A percentile compares a stretch with the other conserved stretches of the same genome.
Evolutionary conservation across 1,284 basidiomycete genomes (phyloP).

Genomic region (Xerocomus cyaneibrunnescens): DNA sequence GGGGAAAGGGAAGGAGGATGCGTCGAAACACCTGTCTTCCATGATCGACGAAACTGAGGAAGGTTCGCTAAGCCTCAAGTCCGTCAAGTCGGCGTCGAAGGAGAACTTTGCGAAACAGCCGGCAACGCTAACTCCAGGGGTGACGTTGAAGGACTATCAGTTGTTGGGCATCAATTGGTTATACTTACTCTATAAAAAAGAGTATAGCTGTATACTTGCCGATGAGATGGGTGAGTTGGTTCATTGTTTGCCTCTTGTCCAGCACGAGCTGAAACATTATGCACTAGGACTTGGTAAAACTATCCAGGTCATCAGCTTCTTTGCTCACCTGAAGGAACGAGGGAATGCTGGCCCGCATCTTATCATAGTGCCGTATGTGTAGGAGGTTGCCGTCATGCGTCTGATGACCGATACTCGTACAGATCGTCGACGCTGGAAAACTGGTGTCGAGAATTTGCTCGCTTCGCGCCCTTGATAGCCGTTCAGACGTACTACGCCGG

Average conservation of each 20-base stretch:
- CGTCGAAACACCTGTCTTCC: conserved; percentile 25
- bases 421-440: conserved; percentile 97
- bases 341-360: conserved; percentile 86
- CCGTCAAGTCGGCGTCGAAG: conserved; percentile 45
- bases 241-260: neutral
- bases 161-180: conserved; percentile 98
- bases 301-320: conserved; percentile 96
- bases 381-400: conserved; percentile 40
- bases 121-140: conserved; percentile 60
- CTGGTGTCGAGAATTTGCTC: conserved; percentile 95
- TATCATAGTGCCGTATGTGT: conserved; percentile 87
- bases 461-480: conserved; percentile 86
- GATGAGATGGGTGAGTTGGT: conserved; percentile 89
- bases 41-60: conserved; percentile 48
- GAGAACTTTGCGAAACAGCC: conserved; percentile 82
- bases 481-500: conserved; percentile 93
- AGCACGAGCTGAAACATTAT: neutral
- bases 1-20: conserved; percentile 37
- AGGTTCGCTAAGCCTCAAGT: conserved; percentile 59
- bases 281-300: conserved; percentile 91
- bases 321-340: conserved; percentile 83
- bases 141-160: conserved; percentile 95
- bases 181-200: conserved; percentile 79
- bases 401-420: conserved; percentile 16
- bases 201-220: conserved; percentile 92